These are phyloP conservation scores for Rosa chinensis DNA, from an alignment of 306 rosid species.

Conservation along the genomic window DNA sequence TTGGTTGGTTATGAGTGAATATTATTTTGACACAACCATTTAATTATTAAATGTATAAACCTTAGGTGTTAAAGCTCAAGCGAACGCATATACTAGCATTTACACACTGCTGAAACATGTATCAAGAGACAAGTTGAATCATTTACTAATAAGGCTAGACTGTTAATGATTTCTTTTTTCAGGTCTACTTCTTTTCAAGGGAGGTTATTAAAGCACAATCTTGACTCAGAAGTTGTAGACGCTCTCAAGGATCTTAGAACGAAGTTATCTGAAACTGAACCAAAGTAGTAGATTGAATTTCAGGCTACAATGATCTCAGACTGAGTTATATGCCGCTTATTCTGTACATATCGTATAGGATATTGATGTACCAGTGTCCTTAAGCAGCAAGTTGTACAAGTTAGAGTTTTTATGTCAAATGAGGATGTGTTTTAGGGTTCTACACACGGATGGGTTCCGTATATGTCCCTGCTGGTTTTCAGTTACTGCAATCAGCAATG, in stretches of 20 bases:
- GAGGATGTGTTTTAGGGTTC: not conserved
- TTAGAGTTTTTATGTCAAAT: not conserved
- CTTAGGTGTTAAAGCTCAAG: not conserved
- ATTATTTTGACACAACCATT: not conserved
- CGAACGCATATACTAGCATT: not conserved
- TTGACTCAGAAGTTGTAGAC: conserved; percentile 79
- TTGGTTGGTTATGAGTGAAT: not conserved
- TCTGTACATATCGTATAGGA: not conserved
- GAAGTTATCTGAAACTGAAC: conserved; percentile 56
- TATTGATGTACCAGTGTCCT: not conserved
- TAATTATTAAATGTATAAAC: not conserved
- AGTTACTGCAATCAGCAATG: not conserved
- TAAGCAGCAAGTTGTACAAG: conserved; percentile 4
- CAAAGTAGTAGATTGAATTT: conserved; percentile 36
- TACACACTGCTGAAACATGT: not conserved
- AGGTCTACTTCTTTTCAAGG: conserved; percentile 84
- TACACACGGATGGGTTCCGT: not conserved
- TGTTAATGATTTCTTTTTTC: conserved; percentile 14
- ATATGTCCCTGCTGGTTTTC: not conserved
- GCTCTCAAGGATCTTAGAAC: conserved; percentile 75
- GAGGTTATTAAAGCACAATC: conserved; percentile 82
- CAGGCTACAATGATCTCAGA: not conserved
- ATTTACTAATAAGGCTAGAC: not conserved
- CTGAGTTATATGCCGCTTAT: not conserved
- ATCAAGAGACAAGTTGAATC: not conserved